Percentiles rank a stretch among this genome's conserved stretches.
These are phyloP conservation scores for Atalantia buxifolia DNA, from an alignment of 345 rosid genomes.

Conservation along the genomic window DNA sequence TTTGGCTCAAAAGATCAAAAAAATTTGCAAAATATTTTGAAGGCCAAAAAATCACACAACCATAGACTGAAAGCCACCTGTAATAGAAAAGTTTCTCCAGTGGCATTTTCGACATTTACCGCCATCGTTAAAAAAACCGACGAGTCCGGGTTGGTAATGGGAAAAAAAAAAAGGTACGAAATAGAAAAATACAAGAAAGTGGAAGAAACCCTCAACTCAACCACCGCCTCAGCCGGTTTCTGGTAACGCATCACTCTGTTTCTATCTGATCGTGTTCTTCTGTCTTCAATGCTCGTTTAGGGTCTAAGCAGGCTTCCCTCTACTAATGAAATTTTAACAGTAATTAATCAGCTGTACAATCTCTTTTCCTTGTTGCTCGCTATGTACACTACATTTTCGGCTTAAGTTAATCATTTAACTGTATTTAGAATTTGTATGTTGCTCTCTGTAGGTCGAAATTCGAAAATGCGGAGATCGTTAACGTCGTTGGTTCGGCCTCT, in stretches of 20 bases:
- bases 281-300: neutral
- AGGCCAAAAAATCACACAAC: neutral
- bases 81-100: neutral
- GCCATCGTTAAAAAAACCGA: neutral
- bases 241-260: neutral
- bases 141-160: neutral
- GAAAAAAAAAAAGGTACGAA: neutral
- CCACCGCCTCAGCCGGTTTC: neutral
- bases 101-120: neutral
- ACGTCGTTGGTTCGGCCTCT: constrained; percentile 30
- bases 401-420: neutral
- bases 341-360: neutral
- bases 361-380: neutral
- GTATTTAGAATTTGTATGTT: neutral
- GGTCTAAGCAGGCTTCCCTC: constrained; percentile 17
- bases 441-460: constrained; percentile 29
- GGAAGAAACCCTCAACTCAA: neutral
- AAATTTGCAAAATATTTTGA: neutral
- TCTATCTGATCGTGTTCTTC: neutral
- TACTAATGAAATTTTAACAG: neutral
- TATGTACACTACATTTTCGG: neutral
- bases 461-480: constrained; percentile 52
- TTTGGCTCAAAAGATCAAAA: neutral
- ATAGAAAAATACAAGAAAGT: neutral
- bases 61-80: too few relatives aligned